Conservation (phyloP, 331 rosid species). For the Malus hybrid region DNA sequence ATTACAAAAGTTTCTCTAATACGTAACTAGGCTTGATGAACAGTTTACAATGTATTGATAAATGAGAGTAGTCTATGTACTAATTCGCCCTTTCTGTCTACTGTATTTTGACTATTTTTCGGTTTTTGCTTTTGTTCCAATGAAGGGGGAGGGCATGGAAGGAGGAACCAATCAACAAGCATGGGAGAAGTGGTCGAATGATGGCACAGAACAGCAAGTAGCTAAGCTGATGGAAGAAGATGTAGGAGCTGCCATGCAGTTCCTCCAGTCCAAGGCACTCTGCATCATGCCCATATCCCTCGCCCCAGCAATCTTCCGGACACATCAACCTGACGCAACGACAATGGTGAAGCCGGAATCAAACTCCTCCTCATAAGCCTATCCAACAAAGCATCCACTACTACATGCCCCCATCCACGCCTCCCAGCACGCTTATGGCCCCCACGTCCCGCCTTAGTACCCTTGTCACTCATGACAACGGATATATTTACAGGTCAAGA, state of each 20-base stretch:
- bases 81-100: neutral
- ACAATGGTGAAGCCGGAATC: constrained; percentile 63
- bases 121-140: neutral
- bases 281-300: constrained; percentile 97
- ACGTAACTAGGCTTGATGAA: neutral
- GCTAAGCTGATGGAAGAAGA: constrained; percentile 99
- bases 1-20: neutral
- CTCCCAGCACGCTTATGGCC: constrained; percentile 15
- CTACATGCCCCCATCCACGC: constrained; percentile 8
- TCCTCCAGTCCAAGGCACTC: constrained; percentile 92
- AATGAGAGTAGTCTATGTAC: neutral
- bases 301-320: constrained; percentile 81
- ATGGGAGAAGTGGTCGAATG: constrained; percentile 93
- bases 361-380: constrained; percentile 49
- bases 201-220: constrained; percentile 89
- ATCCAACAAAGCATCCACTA: neutral
- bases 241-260: constrained; percentile 96
- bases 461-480: constrained; percentile 16
- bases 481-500: too few relatives aligned
- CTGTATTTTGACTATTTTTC: neutral
- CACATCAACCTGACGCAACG: constrained; percentile 54
- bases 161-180: constrained; percentile 54
- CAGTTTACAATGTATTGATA: neutral
- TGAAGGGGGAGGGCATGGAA: constrained; percentile 60
- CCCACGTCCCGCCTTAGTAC: constrained; percentile 12